These are phyloP conservation scores for Epichloe gansuensis DNA, from an alignment of 2,329 filamentous ascomycete genomes.

Conservation along the genomic window DNA sequence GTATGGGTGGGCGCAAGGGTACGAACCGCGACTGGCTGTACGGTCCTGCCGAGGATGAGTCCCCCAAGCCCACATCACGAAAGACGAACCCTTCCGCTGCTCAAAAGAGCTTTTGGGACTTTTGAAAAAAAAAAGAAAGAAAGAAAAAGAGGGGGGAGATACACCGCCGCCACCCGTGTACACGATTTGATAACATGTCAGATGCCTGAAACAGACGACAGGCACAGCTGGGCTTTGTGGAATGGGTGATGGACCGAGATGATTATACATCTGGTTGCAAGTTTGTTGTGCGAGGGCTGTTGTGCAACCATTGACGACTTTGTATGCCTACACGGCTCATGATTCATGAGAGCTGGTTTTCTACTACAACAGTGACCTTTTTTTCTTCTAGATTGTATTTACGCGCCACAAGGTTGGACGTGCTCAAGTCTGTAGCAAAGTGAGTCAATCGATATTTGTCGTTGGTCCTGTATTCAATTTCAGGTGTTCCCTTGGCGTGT, in stretches of 20 bases:
- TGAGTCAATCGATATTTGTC: neutral
- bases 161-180: neutral
- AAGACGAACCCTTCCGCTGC: slow-evolving; percentile 17
- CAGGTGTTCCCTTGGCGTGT: no score
- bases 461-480: neutral
- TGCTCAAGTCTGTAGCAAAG: neutral
- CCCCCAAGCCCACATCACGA: slow-evolving; percentile 20
- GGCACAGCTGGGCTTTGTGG: neutral
- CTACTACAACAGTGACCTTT: slow-evolving; percentile 5
- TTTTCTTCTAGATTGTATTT: slow-evolving; percentile 2
- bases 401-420: neutral
- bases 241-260: slow-evolving; percentile 3
- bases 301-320: slow-evolving; percentile 1
- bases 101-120: slow-evolving; percentile 33
- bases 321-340: slow-evolving; percentile 16
- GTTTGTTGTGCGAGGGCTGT: slow-evolving; percentile 1
- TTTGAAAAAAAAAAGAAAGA: slow-evolving; percentile 16
- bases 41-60: slow-evolving; percentile 35
- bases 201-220: neutral
- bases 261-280: neutral
- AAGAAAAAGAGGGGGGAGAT: neutral
- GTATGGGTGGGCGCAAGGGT: slow-evolving; percentile 51
- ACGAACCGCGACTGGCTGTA: slow-evolving; percentile 45
- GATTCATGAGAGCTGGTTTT: slow-evolving; percentile 18
- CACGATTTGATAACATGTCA: neutral